Percentiles rank a stretch among this genome's conserved stretches.
Conservation (phyloP, 2,329 filamentous ascomycete species). For the Blastomyces parvus region DNA sequence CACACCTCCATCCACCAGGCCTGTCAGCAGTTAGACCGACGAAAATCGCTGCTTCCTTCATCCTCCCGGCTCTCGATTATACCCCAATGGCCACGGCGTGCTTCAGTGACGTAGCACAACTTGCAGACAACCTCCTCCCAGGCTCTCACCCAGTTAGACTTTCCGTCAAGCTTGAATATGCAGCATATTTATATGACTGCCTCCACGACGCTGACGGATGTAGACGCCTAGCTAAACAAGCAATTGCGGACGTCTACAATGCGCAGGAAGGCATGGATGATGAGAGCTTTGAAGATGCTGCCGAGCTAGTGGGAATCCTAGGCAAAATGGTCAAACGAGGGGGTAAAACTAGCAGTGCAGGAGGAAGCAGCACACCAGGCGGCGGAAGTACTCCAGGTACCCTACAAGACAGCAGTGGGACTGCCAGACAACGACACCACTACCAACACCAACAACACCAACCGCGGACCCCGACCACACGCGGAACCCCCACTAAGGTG, state of each 20-base stretch:
- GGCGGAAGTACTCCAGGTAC: constrained; percentile 18
- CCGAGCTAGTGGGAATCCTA: constrained; percentile 73
- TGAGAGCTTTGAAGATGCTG: constrained; percentile 87
- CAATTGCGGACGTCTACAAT: constrained; percentile 84
- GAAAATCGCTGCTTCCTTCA: constrained; percentile 54
- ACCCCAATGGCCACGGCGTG: constrained; percentile 70
- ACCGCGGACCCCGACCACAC: constrained; percentile 3
- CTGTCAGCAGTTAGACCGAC: constrained; percentile 26
- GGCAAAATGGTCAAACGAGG: constrained; percentile 83
- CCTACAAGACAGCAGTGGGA: constrained; percentile 8
- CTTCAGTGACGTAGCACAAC: constrained; percentile 65
- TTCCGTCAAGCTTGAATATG: constrained; percentile 84
- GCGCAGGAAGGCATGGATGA: constrained; percentile 89
- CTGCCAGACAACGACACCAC: constrained; percentile 13
- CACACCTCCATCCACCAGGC: constrained; percentile 43
- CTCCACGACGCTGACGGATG: constrained; percentile 70
- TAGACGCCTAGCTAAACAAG: constrained; percentile 65
- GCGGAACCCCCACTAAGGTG: constrained; percentile 4
- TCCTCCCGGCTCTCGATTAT: constrained; percentile 72
- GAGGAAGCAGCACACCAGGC: constrained; percentile 26
- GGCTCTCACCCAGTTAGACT: constrained; percentile 83
- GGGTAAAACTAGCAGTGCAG: constrained; percentile 26
- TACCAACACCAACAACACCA: constrained; percentile 12
- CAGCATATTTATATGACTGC: constrained; percentile 89
- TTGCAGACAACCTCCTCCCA: constrained; percentile 68